Percentiles rank a stretch among this genome's conserved stretches.
phyloP scores from a whole-genome alignment of 106 monocot species.

The Dendrobium huoshanense region DNA sequence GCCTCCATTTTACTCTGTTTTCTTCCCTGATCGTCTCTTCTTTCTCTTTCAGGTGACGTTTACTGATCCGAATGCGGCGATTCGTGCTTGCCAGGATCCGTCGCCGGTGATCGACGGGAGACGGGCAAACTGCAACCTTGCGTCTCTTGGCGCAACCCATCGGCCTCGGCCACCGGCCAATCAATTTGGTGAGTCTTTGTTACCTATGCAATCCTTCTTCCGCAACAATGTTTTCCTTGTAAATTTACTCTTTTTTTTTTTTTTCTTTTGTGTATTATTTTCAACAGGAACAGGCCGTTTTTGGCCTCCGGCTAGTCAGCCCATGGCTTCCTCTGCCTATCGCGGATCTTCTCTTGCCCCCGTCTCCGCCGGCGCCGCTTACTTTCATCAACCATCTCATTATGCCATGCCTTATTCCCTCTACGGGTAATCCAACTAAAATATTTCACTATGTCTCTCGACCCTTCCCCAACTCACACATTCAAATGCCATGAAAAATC shows the following conservation, averaged over 20 bases:
- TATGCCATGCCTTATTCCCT: constrained; percentile 36
- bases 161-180: constrained; percentile 15
- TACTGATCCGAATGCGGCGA: constrained; percentile 53
- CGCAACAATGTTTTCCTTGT: neutral
- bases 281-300: constrained; percentile 22
- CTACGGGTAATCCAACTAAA: constrained; percentile 37
- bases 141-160: constrained; percentile 40
- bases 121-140: constrained; percentile 77
- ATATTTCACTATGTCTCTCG: neutral
- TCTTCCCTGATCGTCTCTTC: neutral
- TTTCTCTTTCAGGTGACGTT: constrained; percentile 60
- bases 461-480: neutral
- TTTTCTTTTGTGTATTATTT: neutral
- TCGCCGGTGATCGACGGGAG: constrained; percentile 72
- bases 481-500: too few relatives aligned
- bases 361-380: constrained; percentile 1
- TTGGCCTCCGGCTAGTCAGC: constrained; percentile 14
- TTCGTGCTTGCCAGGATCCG: constrained; percentile 56
- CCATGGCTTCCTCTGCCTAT: constrained; percentile 17
- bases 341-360: constrained; percentile 21
- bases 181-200: constrained; percentile 19
- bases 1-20: neutral
- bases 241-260: neutral
- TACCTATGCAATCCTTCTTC: neutral
- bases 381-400: constrained; percentile 41